Evolutionary conservation across 306 rosid species (phyloP), one percentile per base, ranked within the genome.

Genomic region (Crataegus laevigata): DNA sequence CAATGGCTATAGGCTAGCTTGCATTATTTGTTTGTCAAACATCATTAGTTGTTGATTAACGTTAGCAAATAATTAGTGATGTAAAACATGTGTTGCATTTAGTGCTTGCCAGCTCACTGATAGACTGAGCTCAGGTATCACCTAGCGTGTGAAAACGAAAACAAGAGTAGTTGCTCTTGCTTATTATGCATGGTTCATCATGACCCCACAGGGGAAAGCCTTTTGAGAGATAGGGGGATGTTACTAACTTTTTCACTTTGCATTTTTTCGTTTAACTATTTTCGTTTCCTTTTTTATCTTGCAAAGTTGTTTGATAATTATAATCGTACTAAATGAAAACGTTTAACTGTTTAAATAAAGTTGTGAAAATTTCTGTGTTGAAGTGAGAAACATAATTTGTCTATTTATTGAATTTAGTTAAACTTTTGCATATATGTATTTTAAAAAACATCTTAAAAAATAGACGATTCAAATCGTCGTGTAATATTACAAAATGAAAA

Each of bases 21-120:
- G 68, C 68, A 40, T 60, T 18, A 73, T 73, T 40, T 10, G 4
- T 18, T 73, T 26, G 29, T 32, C 54, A 36, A 72, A 22, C 36
- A 34, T 72, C 30, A 32, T 47, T 47, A 47, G 21, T 34, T 36
- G 40, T 6, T 6, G 38, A 34, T 10, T 38, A 9, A 38, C 43
- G 9, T 38, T 38, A 38, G 43, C 43, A 38, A 38, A 38, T 19
- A 18, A 52, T 18, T 52, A 50, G 22, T 15, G 4, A 29, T 26
- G 15, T 25, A 29, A 66, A 47, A n/a, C 14, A 26, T 18, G 19
- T 38, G n/a, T 64, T 42, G 60, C 52, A 18, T 72, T 24, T 74
- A 72, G 71, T 86, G 89, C 87, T 61, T 75, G 81, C 74, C 88
- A 71, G 85, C 85, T 81, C 59, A 22, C 15, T 63, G 14, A 25